Evolutionary conservation across 2,329 filamentous ascomycete genomes (phyloP), one percentile per base, ranked within the genome.

Genomic region (Talaromyces piceae): DNA sequence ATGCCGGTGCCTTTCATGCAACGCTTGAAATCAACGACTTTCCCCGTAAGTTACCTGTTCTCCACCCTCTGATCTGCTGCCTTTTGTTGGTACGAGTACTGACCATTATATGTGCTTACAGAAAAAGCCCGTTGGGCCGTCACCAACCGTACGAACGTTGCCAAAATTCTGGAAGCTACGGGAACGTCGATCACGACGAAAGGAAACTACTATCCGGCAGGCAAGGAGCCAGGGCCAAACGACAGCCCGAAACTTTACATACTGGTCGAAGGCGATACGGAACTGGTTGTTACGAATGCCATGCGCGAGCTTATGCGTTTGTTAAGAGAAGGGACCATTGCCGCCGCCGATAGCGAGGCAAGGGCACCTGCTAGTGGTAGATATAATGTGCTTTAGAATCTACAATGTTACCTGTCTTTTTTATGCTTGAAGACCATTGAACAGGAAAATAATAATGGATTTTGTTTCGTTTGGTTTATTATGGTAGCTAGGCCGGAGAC

Each of bases 21-120:
- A 97, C 91, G 3, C 78, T 98, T 55, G 93, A 97, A 70, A 98
- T 98, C 80, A 98, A 98, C 70, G 93, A 98, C 71, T 97, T 97
- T 71, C 93, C 93, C 28, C 93, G 74, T 77, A 73, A 71, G 74
- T 72, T 58, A 33, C 9, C 22, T 50, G 47, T 45, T 28, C 27
- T 12, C 44, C 45, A 6, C 30, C 9, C 25, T 51, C 47, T 41
- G 18, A 39, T 11, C 39, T 41, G n/a, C 30, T 47, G 45, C 46
- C 6, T 16, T 27, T 37, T 5, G 30, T 27, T 47, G 11, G 37
- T 11, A 33, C 39, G 45, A 47, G 56, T 45, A 22, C 23, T 30
- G 43, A 50, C 45, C 46, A 4, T 18, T 22, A n/a, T n/a, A n/a
- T n/a, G n/a, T n/a, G n/a, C 47, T 22, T 59, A 67, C 61, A 77